Evolutionary conservation across 129 eudicot genomes (phyloP), one percentile per base, ranked within the genome.

Genomic region (Kitagawia praeruptora): DNA sequence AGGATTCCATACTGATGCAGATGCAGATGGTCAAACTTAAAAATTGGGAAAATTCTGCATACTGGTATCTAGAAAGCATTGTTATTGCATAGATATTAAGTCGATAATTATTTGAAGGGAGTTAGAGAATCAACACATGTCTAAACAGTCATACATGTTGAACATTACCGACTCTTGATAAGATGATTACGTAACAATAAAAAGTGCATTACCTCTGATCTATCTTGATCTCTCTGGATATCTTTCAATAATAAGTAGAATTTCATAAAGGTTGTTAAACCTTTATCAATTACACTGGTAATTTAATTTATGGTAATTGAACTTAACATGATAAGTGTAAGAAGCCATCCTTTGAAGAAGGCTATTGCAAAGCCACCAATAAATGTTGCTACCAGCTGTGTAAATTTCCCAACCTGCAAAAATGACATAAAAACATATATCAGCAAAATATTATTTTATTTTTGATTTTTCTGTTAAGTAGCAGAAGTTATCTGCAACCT

Each of bases 271-370:
- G n/a, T n/a, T n/a, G n/a, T n/a, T n/a, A n/a, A n/a, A n/a, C n/a
- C n/a, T n/a, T n/a, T n/a, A n/a, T n/a, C n/a, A n/a, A n/a, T n/a
- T n/a, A n/a, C n/a, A n/a, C n/a, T n/a, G n/a, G n/a, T n/a, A n/a
- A n/a, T n/a, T n/a, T n/a, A n/a, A n/a, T n/a, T n/a, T n/a, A n/a
- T n/a, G n/a, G n/a, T n/a, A n/a, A n/a, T n/a, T n/a, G 92, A 79
- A 69, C 89, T 38, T 70, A 94, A 74, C 97, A 94, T 85, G 78
- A 94, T 96, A 58, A 94, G 91, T 9, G 98, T 89, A 82, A 94
- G 98, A 86, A 94, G 97, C 97, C 97, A 94, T 47, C 97, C 98
- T 82, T 87, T 88, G 71, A 77, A 19, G 61, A 94, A 94, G 28
- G 98, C 92, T 66, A 94, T 77, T 64, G 81, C 92, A 85, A 94